phyloP scores from a whole-genome alignment of 2,329 filamentous ascomycete genomes.

The Furcasterigmium sp. region DNA sequence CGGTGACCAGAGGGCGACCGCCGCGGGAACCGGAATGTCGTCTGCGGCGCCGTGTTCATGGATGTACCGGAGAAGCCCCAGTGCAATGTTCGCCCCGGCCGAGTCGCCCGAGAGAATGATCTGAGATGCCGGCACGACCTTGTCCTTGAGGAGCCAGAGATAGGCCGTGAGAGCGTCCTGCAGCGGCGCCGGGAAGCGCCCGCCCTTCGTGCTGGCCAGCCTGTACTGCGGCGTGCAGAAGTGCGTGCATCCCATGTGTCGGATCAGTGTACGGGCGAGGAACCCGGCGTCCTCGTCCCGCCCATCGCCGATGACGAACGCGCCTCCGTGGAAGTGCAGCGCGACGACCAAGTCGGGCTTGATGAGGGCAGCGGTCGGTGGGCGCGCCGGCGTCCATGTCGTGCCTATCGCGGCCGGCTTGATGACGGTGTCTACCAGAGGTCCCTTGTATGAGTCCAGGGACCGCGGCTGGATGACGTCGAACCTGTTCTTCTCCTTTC shows the following conservation, averaged over 20 bases:
- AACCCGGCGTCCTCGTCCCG: constrained; percentile 22
- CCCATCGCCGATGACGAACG: constrained; percentile 23
- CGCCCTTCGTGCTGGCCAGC: constrained; percentile 15
- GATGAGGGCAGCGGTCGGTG: neutral
- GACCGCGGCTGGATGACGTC: neutral
- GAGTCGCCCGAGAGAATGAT: constrained; percentile 26
- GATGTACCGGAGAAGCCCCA: constrained; percentile 25
- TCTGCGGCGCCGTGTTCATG: neutral
- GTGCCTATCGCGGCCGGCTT: neutral
- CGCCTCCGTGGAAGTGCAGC: constrained; percentile 27
- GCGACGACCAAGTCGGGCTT: constrained; percentile 6
- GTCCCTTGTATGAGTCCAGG: neutral
- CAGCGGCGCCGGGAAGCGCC: constrained; percentile 22
- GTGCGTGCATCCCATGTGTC: constrained; percentile 16
- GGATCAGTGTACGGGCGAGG: constrained; percentile 16
- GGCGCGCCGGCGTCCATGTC: neutral
- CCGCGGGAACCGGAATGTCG: neutral
- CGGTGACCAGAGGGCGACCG: neutral
- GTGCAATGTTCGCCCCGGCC: constrained; percentile 22
- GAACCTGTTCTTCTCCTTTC: neutral
- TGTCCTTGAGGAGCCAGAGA: constrained; percentile 15
- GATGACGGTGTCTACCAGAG: neutral
- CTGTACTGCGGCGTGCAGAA: constrained; percentile 25
- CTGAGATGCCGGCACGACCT: constrained; percentile 17
- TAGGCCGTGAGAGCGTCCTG: constrained; percentile 25